These are phyloP conservation scores for Quillaja saponaria DNA, from an alignment of 306 rosid genomes.

Conservation along the genomic window DNA sequence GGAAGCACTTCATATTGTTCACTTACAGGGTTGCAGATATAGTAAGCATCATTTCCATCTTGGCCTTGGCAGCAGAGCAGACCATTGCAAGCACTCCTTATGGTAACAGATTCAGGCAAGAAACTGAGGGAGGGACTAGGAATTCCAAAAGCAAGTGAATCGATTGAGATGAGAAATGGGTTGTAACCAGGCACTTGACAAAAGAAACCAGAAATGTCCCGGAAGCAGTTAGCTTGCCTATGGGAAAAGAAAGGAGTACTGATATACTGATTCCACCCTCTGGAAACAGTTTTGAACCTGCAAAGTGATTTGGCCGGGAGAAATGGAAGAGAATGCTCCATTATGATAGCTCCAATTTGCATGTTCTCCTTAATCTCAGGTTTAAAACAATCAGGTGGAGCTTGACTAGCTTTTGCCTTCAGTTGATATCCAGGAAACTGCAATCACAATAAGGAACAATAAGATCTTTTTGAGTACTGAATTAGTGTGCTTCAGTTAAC, in stretches of 20 bases:
- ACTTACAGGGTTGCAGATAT: slow-evolving; percentile 43
- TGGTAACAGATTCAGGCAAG: slow-evolving; percentile 24
- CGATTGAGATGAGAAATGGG: slow-evolving; percentile 35
- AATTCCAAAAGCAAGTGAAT: slow-evolving; percentile 32
- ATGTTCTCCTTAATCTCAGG: neutral
- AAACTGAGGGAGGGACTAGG: slow-evolving; percentile 27
- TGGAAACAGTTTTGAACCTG: slow-evolving; percentile 41
- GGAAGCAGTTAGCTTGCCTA: slow-evolving; percentile 31
- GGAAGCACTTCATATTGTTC: slow-evolving; percentile 31
- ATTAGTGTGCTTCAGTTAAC: too few species aligned
- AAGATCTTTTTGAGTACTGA: too few species aligned
- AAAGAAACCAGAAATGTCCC: slow-evolving; percentile 33
- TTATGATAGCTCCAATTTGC: slow-evolving; percentile 21
- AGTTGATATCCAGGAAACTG: slow-evolving; percentile 19
- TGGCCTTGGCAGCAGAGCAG: slow-evolving; percentile 37
- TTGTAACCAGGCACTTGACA: slow-evolving; percentile 5
- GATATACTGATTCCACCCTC: slow-evolving; percentile 39
- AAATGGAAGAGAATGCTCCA: slow-evolving; percentile 22
- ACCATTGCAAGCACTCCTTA: slow-evolving; percentile 36
- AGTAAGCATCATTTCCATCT: slow-evolving; percentile 21
- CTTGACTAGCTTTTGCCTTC: neutral
- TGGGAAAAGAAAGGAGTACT: slow-evolving; percentile 27
- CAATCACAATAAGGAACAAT: slow-evolving; percentile 7
- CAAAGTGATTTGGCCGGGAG: slow-evolving; percentile 48
- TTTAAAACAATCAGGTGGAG: neutral